These are phyloP conservation scores for Kodamaea plutei DNA, from an alignment of 1,139 yeast genomes.

Conservation along the genomic window DNA sequence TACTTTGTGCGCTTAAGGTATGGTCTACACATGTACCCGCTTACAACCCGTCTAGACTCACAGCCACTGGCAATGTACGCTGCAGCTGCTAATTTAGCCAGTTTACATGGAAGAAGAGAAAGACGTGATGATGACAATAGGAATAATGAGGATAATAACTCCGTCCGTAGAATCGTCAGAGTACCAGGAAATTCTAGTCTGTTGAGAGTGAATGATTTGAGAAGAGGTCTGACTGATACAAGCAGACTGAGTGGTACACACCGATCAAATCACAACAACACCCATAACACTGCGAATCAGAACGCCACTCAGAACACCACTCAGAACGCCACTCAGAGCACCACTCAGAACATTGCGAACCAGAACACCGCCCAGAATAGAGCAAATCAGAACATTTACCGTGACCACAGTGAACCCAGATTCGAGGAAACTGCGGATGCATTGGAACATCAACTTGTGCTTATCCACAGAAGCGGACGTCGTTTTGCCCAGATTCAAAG, in stretches of 20 bases:
- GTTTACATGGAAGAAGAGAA: neutral
- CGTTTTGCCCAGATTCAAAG: constrained; percentile 7
- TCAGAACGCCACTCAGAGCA: too few species aligned
- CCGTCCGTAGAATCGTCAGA: too few species aligned
- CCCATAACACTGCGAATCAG: neutral
- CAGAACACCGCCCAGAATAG: neutral
- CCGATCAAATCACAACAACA: too few species aligned
- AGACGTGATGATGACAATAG: neutral
- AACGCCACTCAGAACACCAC: neutral
- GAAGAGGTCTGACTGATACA: neutral
- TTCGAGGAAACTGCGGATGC: constrained; percentile 4
- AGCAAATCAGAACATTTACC: neutral
- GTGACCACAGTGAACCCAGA: neutral
- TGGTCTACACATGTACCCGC: constrained; percentile 50
- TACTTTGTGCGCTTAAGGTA: constrained; percentile 54
- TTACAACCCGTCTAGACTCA: constrained; percentile 8
- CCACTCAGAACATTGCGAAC: neutral
- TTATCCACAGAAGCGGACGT: constrained; percentile 20
- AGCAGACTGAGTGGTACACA: too few species aligned
- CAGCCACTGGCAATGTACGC: constrained; percentile 9
- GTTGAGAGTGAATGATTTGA: neutral
- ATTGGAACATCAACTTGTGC: constrained; percentile 23
- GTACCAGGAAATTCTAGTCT: neutral
- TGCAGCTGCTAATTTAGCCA: constrained; percentile 4
- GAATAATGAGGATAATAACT: neutral